These are phyloP conservation scores for Lactuca saligna DNA, from an alignment of 129 eudicot genomes.

Conservation along the genomic window DNA sequence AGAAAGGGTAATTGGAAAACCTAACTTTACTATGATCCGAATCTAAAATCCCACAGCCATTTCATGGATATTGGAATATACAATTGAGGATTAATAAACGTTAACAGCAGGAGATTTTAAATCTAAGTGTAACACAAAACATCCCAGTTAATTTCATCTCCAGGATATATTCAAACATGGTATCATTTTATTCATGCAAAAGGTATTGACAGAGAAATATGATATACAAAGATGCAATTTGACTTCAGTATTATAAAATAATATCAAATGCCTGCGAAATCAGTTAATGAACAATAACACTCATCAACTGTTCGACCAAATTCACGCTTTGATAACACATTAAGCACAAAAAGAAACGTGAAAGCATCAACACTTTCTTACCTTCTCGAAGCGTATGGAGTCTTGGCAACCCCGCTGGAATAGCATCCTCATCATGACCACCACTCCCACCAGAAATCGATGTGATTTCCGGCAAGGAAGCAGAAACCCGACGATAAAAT, in stretches of 20 bases:
- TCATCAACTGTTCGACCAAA: neutral
- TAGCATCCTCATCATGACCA: conserved; percentile 41
- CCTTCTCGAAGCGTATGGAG: conserved; percentile 81
- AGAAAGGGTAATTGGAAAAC: neutral
- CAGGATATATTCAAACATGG: neutral
- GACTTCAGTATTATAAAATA: neutral
- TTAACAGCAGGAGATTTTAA: too few species aligned
- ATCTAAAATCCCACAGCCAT: too few species aligned
- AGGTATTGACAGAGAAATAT: neutral
- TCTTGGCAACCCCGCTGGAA: conserved; percentile 80
- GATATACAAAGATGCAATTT: conserved; percentile 2
- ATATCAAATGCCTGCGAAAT: neutral
- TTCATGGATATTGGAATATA: too few species aligned
- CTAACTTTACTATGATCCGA: neutral
- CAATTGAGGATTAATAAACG: too few species aligned
- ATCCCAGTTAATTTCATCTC: conserved; percentile 1
- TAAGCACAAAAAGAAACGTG: neutral
- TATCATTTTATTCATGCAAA: conserved; percentile 2
- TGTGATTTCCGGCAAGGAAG: conserved; percentile 72
- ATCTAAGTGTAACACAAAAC: neutral
- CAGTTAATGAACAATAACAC: neutral
- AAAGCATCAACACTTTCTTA: conserved; percentile 19
- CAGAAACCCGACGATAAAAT: conserved; percentile 48
- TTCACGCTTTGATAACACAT: conserved; percentile 5
- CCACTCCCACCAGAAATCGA: conserved; percentile 35